Conservation (phyloP, 306 rosid species). For the Trichosanthes cucumerina region DNA sequence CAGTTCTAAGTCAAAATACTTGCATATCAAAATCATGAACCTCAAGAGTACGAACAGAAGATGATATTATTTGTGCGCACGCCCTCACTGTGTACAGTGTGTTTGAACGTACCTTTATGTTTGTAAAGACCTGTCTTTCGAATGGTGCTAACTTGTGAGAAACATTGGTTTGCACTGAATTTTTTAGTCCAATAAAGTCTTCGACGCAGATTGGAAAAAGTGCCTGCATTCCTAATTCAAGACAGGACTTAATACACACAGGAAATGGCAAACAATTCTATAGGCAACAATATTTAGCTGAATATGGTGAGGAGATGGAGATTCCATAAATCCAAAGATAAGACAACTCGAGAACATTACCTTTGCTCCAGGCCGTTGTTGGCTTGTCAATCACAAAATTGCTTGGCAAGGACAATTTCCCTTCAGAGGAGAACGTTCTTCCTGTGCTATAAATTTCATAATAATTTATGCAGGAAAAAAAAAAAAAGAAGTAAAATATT, state of each 20-base stretch:
- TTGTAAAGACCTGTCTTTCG: background rate
- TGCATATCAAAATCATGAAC: background rate
- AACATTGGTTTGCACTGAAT: background rate
- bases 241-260: background rate
- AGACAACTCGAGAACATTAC: background rate
- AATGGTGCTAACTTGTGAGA: background rate
- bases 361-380: background rate
- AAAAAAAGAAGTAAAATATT: background rate
- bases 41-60: background rate
- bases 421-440: background rate
- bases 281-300: background rate
- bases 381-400: background rate
- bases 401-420: background rate
- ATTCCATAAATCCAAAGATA: background rate
- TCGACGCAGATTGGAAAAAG: background rate
- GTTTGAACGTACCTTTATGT: background rate
- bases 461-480: background rate
- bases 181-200: background rate
- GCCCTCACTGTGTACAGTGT: background rate
- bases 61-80: too few species aligned
- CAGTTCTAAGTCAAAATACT: background rate
- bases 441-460: background rate
- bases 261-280: background rate
- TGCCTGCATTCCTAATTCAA: background rate
- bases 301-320: background rate